A percentile compares a stretch with the other conserved stretches of the same genome.
Evolutionary conservation across 352 stramenopile species (phyloP).

Genomic region (Paralagenidium karlingii): DNA sequence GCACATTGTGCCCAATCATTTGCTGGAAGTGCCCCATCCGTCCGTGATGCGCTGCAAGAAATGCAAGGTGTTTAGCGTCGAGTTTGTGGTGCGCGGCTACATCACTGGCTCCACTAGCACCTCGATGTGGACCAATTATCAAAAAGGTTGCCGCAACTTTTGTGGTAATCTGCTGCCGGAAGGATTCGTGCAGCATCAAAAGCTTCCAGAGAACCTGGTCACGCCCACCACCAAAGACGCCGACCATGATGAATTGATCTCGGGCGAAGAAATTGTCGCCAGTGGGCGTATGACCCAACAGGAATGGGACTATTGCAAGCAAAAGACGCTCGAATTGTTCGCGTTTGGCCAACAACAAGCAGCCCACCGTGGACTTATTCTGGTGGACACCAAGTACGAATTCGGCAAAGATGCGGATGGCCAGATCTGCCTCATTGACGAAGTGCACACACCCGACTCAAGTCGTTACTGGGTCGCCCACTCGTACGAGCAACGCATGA

Average conservation of each 20-base stretch:
- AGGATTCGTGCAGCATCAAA: conserved; percentile 96
- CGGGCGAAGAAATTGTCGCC: conserved; percentile 83
- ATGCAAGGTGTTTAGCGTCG: conserved; percentile 94
- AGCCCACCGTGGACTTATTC: conserved; percentile 87
- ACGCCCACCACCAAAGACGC: conserved; percentile 99
- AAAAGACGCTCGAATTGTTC: conserved; percentile 88
- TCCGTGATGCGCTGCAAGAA: conserved; percentile 95
- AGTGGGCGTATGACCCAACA: conserved; percentile 93
- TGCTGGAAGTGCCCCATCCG: conserved; percentile 89
- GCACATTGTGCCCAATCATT: conserved; percentile 96
- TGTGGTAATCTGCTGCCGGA: conserved; percentile 93
- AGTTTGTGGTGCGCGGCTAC: conserved; percentile 98
- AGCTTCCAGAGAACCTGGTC: conserved; percentile 89
- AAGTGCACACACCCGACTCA: conserved; percentile 98
- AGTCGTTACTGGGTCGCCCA: conserved; percentile 89
- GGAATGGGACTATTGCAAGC: conserved; percentile 93
- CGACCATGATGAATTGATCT: conserved; percentile 97
- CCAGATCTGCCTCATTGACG: conserved; percentile 95
- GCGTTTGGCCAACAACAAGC: conserved; percentile 89
- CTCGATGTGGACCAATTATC: conserved; percentile 99
- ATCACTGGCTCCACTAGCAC: conserved; percentile 95
- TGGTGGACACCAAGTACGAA: conserved; percentile 98
- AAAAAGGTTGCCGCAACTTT: conserved; percentile 90
- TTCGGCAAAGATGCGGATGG: conserved; percentile 66
- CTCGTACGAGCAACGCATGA: conserved; percentile 86